Evolutionary conservation across 2,329 filamentous ascomycete genomes (phyloP).

Genomic region (Pseudogymnoascus sp.): DNA sequence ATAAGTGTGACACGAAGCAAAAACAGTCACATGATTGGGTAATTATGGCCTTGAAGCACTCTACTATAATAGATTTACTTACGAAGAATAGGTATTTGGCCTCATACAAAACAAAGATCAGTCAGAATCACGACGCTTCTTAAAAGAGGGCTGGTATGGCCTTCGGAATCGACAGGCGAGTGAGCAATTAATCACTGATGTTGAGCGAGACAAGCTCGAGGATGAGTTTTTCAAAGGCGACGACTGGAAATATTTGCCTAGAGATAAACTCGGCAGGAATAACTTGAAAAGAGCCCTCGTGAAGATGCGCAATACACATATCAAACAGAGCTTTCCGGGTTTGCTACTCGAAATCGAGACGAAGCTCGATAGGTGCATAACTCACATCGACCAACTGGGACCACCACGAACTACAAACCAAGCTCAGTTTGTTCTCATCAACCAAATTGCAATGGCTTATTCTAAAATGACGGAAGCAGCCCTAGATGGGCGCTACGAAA

Average conservation of each 20-base stretch:
- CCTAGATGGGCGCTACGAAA: constrained; percentile 14
- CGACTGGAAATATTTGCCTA: constrained; percentile 15
- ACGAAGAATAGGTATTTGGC: constrained; percentile 23
- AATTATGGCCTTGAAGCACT: constrained; percentile 14
- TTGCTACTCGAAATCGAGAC: constrained; percentile 13
- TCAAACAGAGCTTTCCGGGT: constrained; percentile 14
- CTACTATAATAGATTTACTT: constrained; percentile 26
- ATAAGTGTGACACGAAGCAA: constrained; percentile 32
- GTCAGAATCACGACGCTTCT: constrained; percentile 26
- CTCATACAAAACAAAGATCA: constrained; percentile 13
- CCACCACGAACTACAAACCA: constrained; percentile 11
- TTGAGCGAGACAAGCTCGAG: constrained; percentile 13
- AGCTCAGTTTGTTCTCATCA: constrained; percentile 13
- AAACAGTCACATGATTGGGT: constrained; percentile 27
- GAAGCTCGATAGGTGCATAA: constrained; percentile 11
- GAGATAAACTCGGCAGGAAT: constrained; percentile 16
- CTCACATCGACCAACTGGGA: constrained; percentile 12
- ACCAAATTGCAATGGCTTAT: constrained; percentile 11
- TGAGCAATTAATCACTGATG: constrained; percentile 23
- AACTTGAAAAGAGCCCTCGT: constrained; percentile 15
- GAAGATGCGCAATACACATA: constrained; percentile 15
- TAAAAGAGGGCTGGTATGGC: constrained; percentile 36
- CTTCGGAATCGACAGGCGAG: constrained; percentile 33
- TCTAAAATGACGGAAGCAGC: constrained; percentile 13
- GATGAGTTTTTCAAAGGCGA: constrained; percentile 14